Base-by-base conservation (phyloP, 192 early-diverging fungal genomes). In the Linnemannia elongata region DNA sequence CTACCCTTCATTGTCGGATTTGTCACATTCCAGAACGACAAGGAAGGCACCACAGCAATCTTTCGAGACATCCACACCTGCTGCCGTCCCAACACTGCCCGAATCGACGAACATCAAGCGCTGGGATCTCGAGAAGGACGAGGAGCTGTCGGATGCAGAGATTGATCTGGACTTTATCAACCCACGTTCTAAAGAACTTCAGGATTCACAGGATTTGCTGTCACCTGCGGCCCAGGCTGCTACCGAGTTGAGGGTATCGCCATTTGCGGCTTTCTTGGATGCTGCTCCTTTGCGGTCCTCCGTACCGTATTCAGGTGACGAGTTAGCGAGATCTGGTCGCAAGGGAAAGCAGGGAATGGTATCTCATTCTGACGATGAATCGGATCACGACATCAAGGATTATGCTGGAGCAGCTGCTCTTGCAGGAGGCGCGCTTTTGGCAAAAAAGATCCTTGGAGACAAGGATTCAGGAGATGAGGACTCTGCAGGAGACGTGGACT, bases 391-490 rank as follows among this genome's bases (percentile, higher is more conserved):
- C 5, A 6, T 77, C 13, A 57, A 41, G 72, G 47, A 66, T 10
- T 47, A 60, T 9, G 55, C 57, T 3, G 71, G 18, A 13, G 76
- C 72, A 4, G 82, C 76, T 35, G 76, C 72, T 41, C 27, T 72
- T 52, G 33, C 74, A n/a, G 20, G 33, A 47, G 49, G 49, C 18
- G 74, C 45, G 4, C 24, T 55, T 2, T 38, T 79, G 39, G 60
- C 63, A 36, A 57, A 69, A 72, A 41, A 18, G 47, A 36, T 63
- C 20, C 60, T 76, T 30, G 8, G 57, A 22, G 15, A 71, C 24
- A 73, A 66, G 12, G 76, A 83, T 20, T 83, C 82, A 20, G 82
- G 41, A 6, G 82, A 66, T 4, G 82, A 74, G 36, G 68, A 9
- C 39, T 63, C 60, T 12, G 30, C 45, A 6, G 24, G 60, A 22